Percentiles rank a stretch among this genome's conserved stretches.
phyloP scores from a whole-genome alignment of 805 yeast species.

The Candida oleophila region DNA sequence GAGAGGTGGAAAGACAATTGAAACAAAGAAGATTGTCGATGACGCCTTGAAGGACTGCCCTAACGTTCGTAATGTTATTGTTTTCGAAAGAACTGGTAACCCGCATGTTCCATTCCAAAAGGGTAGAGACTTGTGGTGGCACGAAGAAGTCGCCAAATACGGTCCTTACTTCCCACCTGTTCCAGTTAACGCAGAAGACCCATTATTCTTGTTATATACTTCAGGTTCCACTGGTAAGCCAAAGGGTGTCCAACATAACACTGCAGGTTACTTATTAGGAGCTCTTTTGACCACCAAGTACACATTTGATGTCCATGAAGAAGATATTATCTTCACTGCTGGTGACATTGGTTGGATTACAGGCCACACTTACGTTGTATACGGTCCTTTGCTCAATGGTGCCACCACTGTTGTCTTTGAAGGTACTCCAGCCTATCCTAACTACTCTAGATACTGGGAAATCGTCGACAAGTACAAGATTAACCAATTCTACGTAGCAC shows the following conservation, averaged over 20 bases:
- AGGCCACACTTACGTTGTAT: conserved; percentile 93
- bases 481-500: conserved; percentile 97
- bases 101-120: conserved; percentile 66
- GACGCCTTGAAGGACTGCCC: conserved; percentile 82
- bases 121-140: conserved; percentile 95
- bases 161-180: conserved; percentile 85
- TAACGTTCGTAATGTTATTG: conserved; percentile 78
- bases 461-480: conserved; percentile 89
- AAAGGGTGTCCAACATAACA: conserved; percentile 94
- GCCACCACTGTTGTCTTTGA: conserved; percentile 92
- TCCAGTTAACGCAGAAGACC: conserved; percentile 89
- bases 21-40: conserved; percentile 92
- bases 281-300: conserved; percentile 90
- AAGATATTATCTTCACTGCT: conserved; percentile 90
- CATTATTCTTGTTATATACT: conserved; percentile 90
- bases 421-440: conserved; percentile 97
- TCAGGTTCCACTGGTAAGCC: conserved; percentile 99
- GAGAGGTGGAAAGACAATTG: conserved; percentile 92
- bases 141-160: conserved; percentile 78
- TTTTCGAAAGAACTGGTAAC: conserved; percentile 84
- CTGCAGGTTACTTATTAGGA: conserved; percentile 93
- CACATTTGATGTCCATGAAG: conserved; percentile 88
- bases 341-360: conserved; percentile 99
- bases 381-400: conserved; percentile 87
- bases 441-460: conserved; percentile 94